These are phyloP conservation scores for Stentor roeselii DNA, from an alignment of 73 alveolate genomes.

Conservation along the genomic window DNA sequence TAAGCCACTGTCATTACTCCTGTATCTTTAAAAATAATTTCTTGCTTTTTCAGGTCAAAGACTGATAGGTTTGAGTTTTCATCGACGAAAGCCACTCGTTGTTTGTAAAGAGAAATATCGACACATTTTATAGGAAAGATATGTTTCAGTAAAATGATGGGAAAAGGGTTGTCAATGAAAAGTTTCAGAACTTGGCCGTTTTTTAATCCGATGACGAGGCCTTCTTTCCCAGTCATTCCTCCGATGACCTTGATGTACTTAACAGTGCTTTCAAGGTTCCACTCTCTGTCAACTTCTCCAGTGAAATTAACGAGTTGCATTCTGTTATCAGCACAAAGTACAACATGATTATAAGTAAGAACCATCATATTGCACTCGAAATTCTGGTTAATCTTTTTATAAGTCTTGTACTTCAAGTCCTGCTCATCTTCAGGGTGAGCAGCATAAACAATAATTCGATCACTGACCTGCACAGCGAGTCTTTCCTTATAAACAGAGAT, in stretches of 20 bases:
- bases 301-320: conserved; percentile 43
- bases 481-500: conserved; percentile 88
- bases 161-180: conserved; percentile 97
- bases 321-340: conserved; percentile 21
- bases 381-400: conserved; percentile 7
- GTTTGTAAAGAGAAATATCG: conserved; percentile 76
- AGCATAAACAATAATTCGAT: conserved; percentile 71
- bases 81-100: conserved; percentile 82
- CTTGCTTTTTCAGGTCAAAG: conserved; percentile 71
- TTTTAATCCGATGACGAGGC: conserved; percentile 87
- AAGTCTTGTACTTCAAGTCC: conserved; percentile 79
- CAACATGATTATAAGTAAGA: background rate
- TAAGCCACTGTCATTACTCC: conserved; percentile 93
- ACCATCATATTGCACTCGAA: conserved; percentile 29
- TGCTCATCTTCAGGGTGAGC: conserved; percentile 69
- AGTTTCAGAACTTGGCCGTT: conserved; percentile 80
- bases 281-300: conserved; percentile 84
- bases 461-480: conserved; percentile 86
- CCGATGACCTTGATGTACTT: conserved; percentile 90
- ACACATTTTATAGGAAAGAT: conserved; percentile 77
- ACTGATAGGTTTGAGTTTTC: conserved; percentile 74
- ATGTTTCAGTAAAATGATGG: conserved; percentile 91
- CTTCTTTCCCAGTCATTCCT: conserved; percentile 96
- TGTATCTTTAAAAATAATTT: conserved; percentile 76
- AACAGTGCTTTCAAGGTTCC: conserved; percentile 85